Evolutionary conservation across 2,329 filamentous ascomycete species (phyloP).

Genomic region (Talaromyces sp.): DNA sequence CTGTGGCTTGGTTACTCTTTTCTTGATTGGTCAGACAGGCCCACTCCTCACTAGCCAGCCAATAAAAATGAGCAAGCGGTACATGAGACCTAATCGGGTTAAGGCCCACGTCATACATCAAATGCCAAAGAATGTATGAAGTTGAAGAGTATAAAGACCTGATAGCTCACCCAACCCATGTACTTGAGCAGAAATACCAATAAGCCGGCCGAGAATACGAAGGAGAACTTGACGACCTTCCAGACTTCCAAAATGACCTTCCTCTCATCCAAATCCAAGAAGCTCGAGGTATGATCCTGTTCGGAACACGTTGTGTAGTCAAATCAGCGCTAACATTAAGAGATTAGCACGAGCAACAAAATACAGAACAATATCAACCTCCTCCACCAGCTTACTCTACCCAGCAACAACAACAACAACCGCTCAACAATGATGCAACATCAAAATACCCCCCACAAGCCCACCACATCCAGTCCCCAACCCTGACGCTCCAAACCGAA

Average conservation of each 20-base stretch:
- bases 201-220: background rate
- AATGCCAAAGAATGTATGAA: background rate
- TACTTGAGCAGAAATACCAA: background rate
- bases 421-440: background rate
- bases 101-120: background rate
- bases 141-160: background rate
- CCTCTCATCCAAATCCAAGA: background rate
- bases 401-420: background rate
- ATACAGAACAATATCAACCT: background rate
- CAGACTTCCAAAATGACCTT: background rate
- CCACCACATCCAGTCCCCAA: background rate
- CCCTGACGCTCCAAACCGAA: background rate
- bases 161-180: background rate
- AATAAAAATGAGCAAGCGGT: background rate
- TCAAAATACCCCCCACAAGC: constrained; percentile 4
- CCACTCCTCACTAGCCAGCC: background rate
- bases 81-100: background rate
- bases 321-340: background rate
- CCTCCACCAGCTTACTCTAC: background rate
- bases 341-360: background rate
- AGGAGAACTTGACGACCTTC: too few species aligned
- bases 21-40: background rate
- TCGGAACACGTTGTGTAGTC: background rate
- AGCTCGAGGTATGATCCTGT: background rate
- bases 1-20: background rate